Percentiles rank a stretch among this genome's conserved stretches.
Conservation (phyloP, 1,284 basidiomycete genomes). For the Irpex sp. region DNA sequence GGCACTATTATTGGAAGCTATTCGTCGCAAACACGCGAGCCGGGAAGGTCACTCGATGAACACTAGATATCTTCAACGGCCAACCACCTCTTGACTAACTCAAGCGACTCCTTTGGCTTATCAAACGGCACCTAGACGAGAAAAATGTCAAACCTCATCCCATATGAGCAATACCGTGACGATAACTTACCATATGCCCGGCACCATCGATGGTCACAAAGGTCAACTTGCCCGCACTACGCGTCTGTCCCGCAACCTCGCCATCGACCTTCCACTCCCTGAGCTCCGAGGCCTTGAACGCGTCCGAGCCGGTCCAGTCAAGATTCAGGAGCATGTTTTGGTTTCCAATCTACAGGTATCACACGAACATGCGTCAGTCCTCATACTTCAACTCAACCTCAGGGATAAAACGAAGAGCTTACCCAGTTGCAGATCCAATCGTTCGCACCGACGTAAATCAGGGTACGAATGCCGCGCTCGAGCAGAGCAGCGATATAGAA, state of each 20-base stretch:
- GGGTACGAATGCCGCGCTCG: constrained; percentile 67
- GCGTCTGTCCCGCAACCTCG: constrained; percentile 49
- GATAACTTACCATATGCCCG: constrained; percentile 58
- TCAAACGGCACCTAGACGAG: constrained; percentile 49
- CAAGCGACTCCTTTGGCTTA: constrained; percentile 51
- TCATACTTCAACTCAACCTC: background rate
- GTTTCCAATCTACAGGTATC: background rate
- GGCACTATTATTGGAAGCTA: background rate
- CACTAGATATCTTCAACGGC: constrained; percentile 28
- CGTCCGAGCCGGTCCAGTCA: constrained; percentile 57
- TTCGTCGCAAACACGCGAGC: background rate
- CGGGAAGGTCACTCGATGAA: background rate
- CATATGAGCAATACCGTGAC: background rate
- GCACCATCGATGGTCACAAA: constrained; percentile 62
- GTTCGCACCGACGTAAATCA: constrained; percentile 73
- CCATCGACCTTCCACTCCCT: constrained; percentile 55
- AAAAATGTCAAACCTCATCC: background rate
- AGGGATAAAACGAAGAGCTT: background rate
- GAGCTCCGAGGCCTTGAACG: constrained; percentile 43
- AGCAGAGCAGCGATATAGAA: constrained; percentile 68
- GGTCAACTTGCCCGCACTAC: constrained; percentile 55
- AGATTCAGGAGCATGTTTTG: constrained; percentile 24
- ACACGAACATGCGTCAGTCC: background rate
- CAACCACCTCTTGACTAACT: constrained; percentile 50
- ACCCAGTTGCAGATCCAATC: constrained; percentile 80